Conservation (phyloP, 257 asterid species). For the Solanum medicagineum region DNA sequence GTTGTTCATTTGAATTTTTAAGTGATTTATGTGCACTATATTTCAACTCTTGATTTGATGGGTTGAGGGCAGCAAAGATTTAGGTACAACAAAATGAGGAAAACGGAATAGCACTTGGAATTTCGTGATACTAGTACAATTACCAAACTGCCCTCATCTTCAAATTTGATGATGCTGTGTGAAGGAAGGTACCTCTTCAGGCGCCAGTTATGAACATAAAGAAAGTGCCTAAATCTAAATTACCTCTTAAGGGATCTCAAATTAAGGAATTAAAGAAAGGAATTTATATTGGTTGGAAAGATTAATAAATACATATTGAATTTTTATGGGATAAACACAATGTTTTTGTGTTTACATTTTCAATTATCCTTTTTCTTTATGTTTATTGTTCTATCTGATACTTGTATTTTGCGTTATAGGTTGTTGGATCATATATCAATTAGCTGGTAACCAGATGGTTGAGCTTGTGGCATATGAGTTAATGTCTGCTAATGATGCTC, state of each 20-base stretch:
- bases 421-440: constrained; percentile 79
- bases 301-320: neutral
- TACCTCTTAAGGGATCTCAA: neutral
- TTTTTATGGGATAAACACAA: neutral
- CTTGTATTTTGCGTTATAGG: constrained; percentile 33
- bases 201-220: neutral
- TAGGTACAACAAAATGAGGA: neutral
- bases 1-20: neutral
- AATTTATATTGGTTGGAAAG: neutral
- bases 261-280: neutral
- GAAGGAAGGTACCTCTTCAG: neutral
- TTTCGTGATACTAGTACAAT: neutral
- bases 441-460: constrained; percentile 33
- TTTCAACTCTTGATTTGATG: neutral
- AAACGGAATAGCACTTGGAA: neutral
- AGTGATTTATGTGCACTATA: neutral
- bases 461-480: constrained; percentile 71
- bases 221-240: neutral
- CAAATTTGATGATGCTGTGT: neutral
- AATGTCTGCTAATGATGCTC: constrained; percentile 95
- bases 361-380: neutral
- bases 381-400: neutral
- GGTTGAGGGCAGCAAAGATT: neutral
- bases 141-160: neutral
- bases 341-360: neutral